Percentiles rank a stretch among this genome's conserved stretches.
These are phyloP conservation scores for Tillandsia fasciculata DNA, from an alignment of 176 grass and related monocot genomes.

Conservation along the genomic window DNA sequence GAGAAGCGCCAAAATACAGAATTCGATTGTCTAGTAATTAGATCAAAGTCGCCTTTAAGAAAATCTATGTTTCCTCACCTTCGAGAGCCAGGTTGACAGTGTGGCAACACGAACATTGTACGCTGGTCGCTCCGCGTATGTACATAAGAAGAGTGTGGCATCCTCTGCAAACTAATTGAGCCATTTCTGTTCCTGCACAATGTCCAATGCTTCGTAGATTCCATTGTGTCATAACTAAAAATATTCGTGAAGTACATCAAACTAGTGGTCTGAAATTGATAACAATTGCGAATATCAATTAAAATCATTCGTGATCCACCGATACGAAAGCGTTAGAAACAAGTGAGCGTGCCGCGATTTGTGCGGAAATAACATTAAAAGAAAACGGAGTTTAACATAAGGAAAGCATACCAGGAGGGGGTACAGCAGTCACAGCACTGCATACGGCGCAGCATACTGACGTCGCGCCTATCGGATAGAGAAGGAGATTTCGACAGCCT, in stretches of 20 bases:
- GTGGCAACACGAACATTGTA: conserved; percentile 97
- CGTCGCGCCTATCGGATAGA: conserved; percentile 82
- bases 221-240: too few relatives aligned
- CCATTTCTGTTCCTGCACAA: conserved; percentile 81
- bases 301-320: background rate
- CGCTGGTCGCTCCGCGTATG: conserved; percentile 79
- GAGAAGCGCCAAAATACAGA: background rate
- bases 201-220: background rate
- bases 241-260: too few relatives aligned
- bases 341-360: background rate
- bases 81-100: conserved; percentile 89
- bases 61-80: conserved; percentile 25
- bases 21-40: background rate
- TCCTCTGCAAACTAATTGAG: conserved; percentile 87
- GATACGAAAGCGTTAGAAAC: background rate
- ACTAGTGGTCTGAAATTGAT: too few relatives aligned
- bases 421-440: conserved; percentile 76
- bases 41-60: background rate
- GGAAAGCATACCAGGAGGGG: conserved; percentile 58
- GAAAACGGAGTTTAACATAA: background rate
- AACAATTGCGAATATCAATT: too few relatives aligned
- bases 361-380: too few relatives aligned
- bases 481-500: conserved; percentile 83
- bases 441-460: conserved; percentile 94
- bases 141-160: conserved; percentile 99